Base-by-base conservation (phyloP, 441 rosid species). In the Populus hybrid region DNA sequence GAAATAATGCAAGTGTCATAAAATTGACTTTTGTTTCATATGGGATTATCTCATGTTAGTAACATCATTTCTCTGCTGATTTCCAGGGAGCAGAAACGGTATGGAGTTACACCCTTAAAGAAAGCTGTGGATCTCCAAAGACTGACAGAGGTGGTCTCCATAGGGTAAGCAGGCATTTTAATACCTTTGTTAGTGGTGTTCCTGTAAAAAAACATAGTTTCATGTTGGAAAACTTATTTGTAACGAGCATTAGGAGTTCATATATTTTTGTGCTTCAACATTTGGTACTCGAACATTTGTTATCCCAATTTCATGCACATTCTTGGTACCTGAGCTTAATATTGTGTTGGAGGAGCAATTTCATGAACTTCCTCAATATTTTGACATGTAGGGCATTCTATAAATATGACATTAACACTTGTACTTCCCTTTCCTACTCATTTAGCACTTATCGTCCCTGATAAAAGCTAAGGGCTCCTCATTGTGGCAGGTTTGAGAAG, bases 31-130 rank as follows among this genome's bases (percentile, higher is more conserved):
- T 4, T n/a, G 12, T 46, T 64, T 6, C 68, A 23, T 65, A 32
- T 63, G 57, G 23, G 23, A 16, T 24, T 35, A 76, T 77, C 66
- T 46, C 32, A 23, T 67, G 40, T 68, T 40, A 18, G 36, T 73
- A 46, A 36, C 77, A 21, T 75, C 81, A 64, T 63, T 72, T 57
- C 36, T 71, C 42, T 23, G 21, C 63, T 66, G 65, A 46, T 80
- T 85, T 79, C 69, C 89, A 95, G 98, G 86, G 97, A 92, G 88
- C 97, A 89, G 86, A 90, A 90, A 81, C 81, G 74, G 46, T 95
- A 85, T 86, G 99, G 99, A 82, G 82, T 86, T 79, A 95, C 99
- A 70, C 91, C 95, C 65, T 81, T 84, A 80, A 90, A 90, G 80
- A 95, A 91, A 81, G 92, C 93, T 38, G 96, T 93, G 57, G 89